Evolutionary conservation across 2,329 filamentous ascomycete species (phyloP).

Genomic region (Mycosphaerella sp.): DNA sequence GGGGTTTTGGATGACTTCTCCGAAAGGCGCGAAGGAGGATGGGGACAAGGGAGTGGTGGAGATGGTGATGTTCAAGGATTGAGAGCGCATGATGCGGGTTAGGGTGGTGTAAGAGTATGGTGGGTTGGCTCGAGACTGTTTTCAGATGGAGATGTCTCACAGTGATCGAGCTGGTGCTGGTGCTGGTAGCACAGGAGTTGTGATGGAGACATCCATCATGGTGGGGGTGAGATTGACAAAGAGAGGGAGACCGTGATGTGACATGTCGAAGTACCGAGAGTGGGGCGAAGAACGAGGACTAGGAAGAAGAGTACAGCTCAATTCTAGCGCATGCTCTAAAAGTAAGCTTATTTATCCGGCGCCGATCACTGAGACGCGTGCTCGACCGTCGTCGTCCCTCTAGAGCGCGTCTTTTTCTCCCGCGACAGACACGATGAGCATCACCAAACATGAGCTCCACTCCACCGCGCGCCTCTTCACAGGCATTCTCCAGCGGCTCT

Average conservation of each 20-base stretch:
- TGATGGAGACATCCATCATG: constrained; percentile 5
- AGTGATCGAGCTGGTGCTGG: no score
- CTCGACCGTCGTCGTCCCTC: no score
- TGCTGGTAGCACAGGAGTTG: no score
- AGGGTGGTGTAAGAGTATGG: constrained; percentile 36
- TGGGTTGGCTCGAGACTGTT: constrained; percentile 36
- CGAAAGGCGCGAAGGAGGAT: constrained; percentile 68
- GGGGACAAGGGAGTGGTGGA: constrained; percentile 31
- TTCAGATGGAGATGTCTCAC: no score
- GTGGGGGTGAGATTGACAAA: neutral
- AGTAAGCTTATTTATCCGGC: constrained; percentile 1
- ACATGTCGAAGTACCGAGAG: no score
- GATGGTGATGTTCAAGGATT: neutral
- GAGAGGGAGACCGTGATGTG: no score
- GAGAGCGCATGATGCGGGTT: constrained; percentile 2
- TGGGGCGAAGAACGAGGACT: constrained; percentile 1
- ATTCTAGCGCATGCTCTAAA: neutral
- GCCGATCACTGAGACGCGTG: neutral
- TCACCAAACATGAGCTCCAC: constrained; percentile 15
- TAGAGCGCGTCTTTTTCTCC: constrained; percentile 5
- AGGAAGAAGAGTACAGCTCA: no score
- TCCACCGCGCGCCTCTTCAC: constrained; percentile 17
- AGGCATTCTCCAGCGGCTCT: constrained; percentile 25
- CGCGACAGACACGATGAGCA: neutral
- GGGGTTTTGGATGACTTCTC: constrained; percentile 71